Conservation (phyloP, 1,139 yeast species). For the Magnusiomyces suaveolens region DNA sequence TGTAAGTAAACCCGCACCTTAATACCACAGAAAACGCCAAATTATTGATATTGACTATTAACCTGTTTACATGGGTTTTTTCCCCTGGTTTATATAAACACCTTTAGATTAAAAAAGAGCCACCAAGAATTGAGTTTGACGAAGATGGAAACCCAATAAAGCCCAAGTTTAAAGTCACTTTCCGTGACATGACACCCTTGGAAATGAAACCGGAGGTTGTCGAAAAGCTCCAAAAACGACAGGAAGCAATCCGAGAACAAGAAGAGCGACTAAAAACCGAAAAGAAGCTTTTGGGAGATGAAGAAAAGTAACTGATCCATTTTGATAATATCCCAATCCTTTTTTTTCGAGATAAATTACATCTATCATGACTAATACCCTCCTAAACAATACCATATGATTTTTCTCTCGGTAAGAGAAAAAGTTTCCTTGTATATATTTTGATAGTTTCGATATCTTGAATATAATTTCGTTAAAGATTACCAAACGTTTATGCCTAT, state of each 20-base stretch:
- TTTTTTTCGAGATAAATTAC: too few relatives aligned
- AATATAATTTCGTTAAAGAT: not conserved
- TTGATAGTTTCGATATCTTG: too few relatives aligned
- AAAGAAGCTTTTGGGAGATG: conserved; percentile 4
- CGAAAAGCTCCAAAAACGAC: conserved; percentile 12
- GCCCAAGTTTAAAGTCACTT: conserved; percentile 29
- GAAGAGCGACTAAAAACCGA: conserved; percentile 14
- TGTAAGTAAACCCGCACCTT: conserved; percentile 5
- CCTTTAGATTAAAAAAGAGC: conserved; percentile 12
- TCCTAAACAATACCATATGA: not conserved
- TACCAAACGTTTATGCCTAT: not conserved
- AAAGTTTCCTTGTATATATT: too few relatives aligned
- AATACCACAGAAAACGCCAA: not conserved
- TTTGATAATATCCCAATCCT: too few relatives aligned
- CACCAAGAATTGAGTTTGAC: conserved; percentile 20
- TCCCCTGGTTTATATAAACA: too few relatives aligned
- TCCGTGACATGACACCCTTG: conserved; percentile 32
- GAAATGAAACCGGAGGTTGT: conserved; percentile 31
- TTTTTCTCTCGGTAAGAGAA: too few relatives aligned
- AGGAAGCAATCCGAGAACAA: conserved; percentile 6
- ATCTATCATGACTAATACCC: not conserved
- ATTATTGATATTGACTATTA: too few relatives aligned
- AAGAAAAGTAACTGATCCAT: not conserved
- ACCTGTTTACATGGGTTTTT: too few relatives aligned
- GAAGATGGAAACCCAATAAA: conserved; percentile 21